Evolutionary conservation across 2,329 filamentous ascomycete species (phyloP).

Genomic region (Aspergillus calidoustus): DNA sequence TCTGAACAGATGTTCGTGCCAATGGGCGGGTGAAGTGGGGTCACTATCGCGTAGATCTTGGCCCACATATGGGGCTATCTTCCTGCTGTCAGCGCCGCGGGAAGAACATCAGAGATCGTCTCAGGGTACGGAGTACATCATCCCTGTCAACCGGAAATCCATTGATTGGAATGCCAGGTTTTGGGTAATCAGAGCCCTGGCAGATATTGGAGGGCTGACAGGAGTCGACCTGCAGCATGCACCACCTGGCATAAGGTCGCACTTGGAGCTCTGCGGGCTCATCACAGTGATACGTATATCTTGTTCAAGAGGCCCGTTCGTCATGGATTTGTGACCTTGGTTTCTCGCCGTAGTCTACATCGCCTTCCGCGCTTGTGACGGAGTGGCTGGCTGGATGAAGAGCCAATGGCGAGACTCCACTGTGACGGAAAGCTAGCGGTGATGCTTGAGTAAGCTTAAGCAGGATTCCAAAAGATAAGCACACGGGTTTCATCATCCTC

Average conservation of each 20-base stretch:
- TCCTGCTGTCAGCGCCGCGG: slow-evolving; percentile 1
- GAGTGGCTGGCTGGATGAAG: not conserved
- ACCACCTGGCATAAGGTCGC: not conserved
- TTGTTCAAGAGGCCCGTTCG: not conserved
- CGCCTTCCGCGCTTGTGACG: not conserved
- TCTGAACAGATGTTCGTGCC: not conserved
- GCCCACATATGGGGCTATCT: not conserved
- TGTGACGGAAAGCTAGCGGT: not conserved
- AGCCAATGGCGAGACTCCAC: not conserved
- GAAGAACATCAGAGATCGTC: not conserved
- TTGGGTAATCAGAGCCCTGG: not conserved
- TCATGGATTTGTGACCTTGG: not conserved
- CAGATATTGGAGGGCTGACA: not conserved
- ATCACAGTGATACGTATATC: not conserved
- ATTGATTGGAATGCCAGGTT: not conserved
- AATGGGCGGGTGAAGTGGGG: not conserved
- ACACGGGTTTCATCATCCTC: not conserved
- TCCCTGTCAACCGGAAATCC: not conserved
- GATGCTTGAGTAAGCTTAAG: not conserved
- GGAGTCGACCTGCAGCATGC: slow-evolving; percentile 1
- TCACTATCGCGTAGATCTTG: slow-evolving; percentile 6
- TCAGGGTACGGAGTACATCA: not conserved
- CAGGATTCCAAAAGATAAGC: not conserved
- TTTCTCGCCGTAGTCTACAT: not conserved
- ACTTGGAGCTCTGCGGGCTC: not conserved